These are phyloP conservation scores for Yamadazyma akitaensis DNA, from an alignment of 805 yeast genomes.

Conservation along the genomic window DNA sequence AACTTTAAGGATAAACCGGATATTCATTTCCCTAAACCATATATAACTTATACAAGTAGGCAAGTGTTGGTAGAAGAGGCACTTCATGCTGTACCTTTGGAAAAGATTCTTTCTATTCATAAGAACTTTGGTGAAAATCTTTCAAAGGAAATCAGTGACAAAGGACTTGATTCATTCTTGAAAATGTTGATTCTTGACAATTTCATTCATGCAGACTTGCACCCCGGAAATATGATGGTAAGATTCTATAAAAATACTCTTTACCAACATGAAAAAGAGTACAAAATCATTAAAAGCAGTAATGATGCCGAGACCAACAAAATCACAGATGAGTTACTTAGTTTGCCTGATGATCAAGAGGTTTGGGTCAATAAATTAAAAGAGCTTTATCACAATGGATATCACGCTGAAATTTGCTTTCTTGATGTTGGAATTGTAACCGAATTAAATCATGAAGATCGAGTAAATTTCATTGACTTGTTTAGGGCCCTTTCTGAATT, in stretches of 20 bases:
- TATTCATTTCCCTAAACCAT: conserved; percentile 79
- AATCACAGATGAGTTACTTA: conserved; percentile 40
- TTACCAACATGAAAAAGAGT: conserved; percentile 40
- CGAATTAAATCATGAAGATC: conserved; percentile 71
- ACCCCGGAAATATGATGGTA: conserved; percentile 92
- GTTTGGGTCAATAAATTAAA: conserved; percentile 48
- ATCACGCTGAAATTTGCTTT: conserved; percentile 81
- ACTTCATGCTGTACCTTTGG: conserved; percentile 81
- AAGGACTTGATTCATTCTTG: conserved; percentile 85
- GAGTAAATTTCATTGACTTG: conserved; percentile 83
- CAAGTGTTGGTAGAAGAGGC: conserved; percentile 82
- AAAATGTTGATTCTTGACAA: conserved; percentile 92
- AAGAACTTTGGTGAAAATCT: conserved; percentile 46
- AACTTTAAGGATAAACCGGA: conserved; percentile 60
- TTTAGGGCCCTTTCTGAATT: conserved; percentile 86
- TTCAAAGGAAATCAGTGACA: conserved; percentile 70
- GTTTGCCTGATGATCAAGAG: conserved; percentile 29
- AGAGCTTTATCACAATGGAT: conserved; percentile 51
- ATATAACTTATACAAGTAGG: conserved; percentile 58
- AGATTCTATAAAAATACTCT: conserved; percentile 55
- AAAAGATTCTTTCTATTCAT: conserved; percentile 53
- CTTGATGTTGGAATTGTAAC: conserved; percentile 94
- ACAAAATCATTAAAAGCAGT: conserved; percentile 39
- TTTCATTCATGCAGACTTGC: conserved; percentile 94
- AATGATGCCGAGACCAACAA: conserved; percentile 46